A percentile compares a stretch with the other conserved stretches of the same genome.
Evolutionary conservation across 805 yeast species (phyloP).

Genomic region (Candida peoriensis): DNA sequence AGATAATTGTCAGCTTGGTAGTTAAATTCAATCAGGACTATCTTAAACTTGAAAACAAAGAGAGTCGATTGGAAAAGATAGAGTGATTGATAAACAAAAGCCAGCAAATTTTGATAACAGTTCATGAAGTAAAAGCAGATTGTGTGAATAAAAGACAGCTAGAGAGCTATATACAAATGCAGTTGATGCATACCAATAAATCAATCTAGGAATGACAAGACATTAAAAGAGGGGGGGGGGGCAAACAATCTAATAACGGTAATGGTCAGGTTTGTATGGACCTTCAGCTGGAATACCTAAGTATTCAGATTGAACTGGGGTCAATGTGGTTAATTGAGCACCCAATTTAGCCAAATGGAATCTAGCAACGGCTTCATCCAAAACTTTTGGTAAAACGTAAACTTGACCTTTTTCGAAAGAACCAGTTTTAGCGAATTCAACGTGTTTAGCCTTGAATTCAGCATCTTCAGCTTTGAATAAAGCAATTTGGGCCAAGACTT

Average conservation of each 20-base stretch:
- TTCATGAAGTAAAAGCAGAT: too few relatives aligned
- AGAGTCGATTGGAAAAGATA: too few relatives aligned
- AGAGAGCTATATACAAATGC: too few relatives aligned
- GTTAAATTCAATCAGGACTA: too few relatives aligned
- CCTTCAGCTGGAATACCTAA: conserved; percentile 88
- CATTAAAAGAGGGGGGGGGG: neutral
- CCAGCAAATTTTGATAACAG: too few relatives aligned
- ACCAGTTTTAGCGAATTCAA: conserved; percentile 91
- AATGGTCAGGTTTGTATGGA: conserved; percentile 97
- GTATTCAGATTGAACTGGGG: conserved; percentile 85
- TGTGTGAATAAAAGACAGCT: too few relatives aligned
- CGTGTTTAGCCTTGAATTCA: conserved; percentile 71
- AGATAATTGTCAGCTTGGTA: too few relatives aligned
- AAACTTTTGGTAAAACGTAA: conserved; percentile 93
- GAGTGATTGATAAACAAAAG: too few relatives aligned
- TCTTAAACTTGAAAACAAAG: too few relatives aligned
- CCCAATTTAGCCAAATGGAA: conserved; percentile 94
- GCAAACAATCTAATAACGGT: conserved; percentile 71
- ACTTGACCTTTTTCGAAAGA: conserved; percentile 82
- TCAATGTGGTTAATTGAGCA: conserved; percentile 75
- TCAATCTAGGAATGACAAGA: neutral
- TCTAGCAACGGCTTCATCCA: conserved; percentile 98
- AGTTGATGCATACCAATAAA: conserved; percentile 20
- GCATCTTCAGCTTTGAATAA: conserved; percentile 84
- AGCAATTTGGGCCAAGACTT: conserved; percentile 98